These are phyloP conservation scores for Ustilago loliicola DNA, from an alignment of 1,284 basidiomycete species.

Conservation along the genomic window DNA sequence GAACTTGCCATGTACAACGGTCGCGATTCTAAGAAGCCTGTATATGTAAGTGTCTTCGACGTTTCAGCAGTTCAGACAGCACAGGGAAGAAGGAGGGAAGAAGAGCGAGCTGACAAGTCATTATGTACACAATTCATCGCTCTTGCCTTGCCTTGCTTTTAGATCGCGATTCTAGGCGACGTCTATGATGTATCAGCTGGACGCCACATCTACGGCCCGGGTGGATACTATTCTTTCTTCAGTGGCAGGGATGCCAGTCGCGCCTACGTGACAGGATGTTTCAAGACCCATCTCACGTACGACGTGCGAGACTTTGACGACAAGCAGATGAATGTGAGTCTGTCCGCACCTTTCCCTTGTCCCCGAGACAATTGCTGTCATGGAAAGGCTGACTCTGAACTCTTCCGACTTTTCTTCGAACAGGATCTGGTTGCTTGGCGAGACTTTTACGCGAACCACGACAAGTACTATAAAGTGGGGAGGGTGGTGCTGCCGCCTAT, in stretches of 20 bases:
- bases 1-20: conserved; percentile 83
- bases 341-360: neutral
- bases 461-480: conserved; percentile 61
- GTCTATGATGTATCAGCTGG: conserved; percentile 89
- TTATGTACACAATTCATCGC: neutral
- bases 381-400: conserved; percentile 12
- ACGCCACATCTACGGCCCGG: conserved; percentile 81
- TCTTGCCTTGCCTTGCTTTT: neutral
- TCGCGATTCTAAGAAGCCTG: conserved; percentile 77
- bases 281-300: conserved; percentile 66
- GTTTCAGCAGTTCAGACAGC: neutral
- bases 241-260: conserved; percentile 66
- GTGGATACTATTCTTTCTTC: conserved; percentile 66
- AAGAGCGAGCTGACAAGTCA: neutral
- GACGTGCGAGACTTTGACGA: conserved; percentile 65
- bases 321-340: conserved; percentile 54
- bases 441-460: conserved; percentile 62
- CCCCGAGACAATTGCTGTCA: neutral
- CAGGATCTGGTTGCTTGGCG: conserved; percentile 61
- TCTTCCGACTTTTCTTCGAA: neutral
- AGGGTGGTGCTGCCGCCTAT: conserved; percentile 55
- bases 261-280: conserved; percentile 69
- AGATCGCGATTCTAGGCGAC: conserved; percentile 80
- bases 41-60: conserved; percentile 80
- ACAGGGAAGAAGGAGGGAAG: neutral